Evolutionary conservation across 2,329 filamentous ascomycete genomes (phyloP).

Genomic region (Diplocarpon mali): DNA sequence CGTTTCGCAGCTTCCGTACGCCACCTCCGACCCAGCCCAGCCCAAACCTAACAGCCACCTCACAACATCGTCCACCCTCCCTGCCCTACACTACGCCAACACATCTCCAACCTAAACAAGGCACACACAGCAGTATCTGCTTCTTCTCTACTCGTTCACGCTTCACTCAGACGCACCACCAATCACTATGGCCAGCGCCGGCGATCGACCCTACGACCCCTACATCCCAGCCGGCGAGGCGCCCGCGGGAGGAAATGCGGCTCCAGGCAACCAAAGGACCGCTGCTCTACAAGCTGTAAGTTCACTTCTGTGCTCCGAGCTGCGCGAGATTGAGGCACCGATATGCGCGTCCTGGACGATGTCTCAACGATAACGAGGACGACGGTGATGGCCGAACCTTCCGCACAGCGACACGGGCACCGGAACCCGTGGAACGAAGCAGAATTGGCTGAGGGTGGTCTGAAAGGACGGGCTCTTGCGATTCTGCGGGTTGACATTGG

Average conservation of each 20-base stretch:
- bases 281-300: slow-evolving; percentile 78
- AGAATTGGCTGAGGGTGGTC: too few relatives aligned
- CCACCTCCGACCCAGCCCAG: slow-evolving; percentile 4
- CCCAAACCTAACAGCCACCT: slow-evolving; percentile 5
- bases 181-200: slow-evolving; percentile 22
- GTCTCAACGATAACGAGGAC: too few relatives aligned
- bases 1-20: background rate
- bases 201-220: slow-evolving; percentile 26
- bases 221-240: slow-evolving; percentile 24
- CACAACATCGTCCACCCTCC: background rate
- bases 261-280: slow-evolving; percentile 46
- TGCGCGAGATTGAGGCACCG: background rate
- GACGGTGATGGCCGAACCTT: too few relatives aligned
- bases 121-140: background rate
- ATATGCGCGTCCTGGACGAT: slow-evolving; percentile 12
- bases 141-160: too few relatives aligned
- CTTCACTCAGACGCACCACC: too few relatives aligned
- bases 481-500: too few relatives aligned
- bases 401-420: too few relatives aligned
- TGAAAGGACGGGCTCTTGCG: too few relatives aligned
- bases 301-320: slow-evolving; percentile 25
- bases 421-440: too few relatives aligned
- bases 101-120: too few relatives aligned
- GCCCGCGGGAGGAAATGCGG: slow-evolving; percentile 28
- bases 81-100: too few relatives aligned